phyloP scores from a whole-genome alignment of 257 asterid species.

The Solanum boliviense region DNA sequence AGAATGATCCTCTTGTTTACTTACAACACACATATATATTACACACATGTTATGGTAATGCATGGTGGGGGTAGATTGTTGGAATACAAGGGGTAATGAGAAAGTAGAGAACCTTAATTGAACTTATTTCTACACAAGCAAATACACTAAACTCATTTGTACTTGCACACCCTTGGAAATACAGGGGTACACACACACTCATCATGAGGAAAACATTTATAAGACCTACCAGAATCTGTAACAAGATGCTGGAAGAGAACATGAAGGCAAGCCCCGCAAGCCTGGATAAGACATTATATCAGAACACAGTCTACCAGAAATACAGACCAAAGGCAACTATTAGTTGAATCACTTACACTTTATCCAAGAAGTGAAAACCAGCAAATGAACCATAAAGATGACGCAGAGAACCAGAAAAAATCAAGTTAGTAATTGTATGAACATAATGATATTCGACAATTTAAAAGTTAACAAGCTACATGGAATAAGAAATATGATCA shows the following conservation, averaged over 20 bases:
- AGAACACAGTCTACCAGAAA: background rate
- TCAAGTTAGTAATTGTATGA: constrained; percentile 11
- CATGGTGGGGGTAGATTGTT: background rate
- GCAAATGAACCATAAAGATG: constrained; percentile 11
- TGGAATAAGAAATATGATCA: background rate
- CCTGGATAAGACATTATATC: constrained; percentile 34
- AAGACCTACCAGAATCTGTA: constrained; percentile 78
- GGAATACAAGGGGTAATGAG: background rate
- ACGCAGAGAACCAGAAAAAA: constrained; percentile 3
- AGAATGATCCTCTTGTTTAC: background rate
- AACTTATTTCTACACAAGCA: background rate
- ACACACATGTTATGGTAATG: background rate
- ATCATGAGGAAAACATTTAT: background rate
- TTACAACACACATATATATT: background rate
- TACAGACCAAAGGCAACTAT: constrained; percentile 2
- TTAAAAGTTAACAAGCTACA: background rate
- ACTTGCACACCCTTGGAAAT: background rate
- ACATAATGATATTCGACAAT: background rate
- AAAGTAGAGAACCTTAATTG: background rate
- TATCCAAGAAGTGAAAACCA: constrained; percentile 10
- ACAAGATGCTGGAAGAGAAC: constrained; percentile 91
- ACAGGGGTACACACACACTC: background rate
- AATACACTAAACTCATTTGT: background rate
- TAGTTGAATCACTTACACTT: constrained; percentile 64
- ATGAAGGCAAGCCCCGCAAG: constrained; percentile 98